Base-by-base conservation (phyloP, 2,329 filamentous ascomycete genomes). In the Aspergillus ochraceoroseus region DNA sequence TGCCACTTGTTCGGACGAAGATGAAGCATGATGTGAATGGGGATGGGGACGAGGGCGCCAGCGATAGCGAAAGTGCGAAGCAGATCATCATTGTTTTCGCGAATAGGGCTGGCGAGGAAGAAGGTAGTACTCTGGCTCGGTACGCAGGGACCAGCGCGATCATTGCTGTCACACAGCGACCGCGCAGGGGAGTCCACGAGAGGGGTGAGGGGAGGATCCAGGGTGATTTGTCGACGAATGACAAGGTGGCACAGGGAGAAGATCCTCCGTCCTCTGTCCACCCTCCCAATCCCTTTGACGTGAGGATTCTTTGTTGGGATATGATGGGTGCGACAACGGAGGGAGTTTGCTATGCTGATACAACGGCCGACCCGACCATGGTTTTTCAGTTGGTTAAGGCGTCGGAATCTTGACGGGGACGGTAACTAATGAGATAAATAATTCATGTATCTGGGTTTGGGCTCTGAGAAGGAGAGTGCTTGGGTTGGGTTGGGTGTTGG, bases 91-190 rank as follows among this genome's bases (percentile, higher is more conserved):
- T 72, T 12, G 63, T 73, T 25, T 70, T 70, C 54, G 68, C 68
- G 11, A 73, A 73, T 55, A 56, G 70, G 32, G 53, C 60, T 8
- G 70, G 70, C 1, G 61, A 66, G 39, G 70, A 71, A 47, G 63
- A 59, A 22, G 54, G 61, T 28, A 62, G 66, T 44, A 61, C 63
- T 31, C 59, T 62, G 19, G 69, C 64, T 33, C 59, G 63, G 34
- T 73, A 73, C 58, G 70, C 70, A 37, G 70, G 70, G 31, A 70
- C 66, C n/a, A 73, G 70, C 44, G 57, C 67, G 41, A 62, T 72
- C 30, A 53, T 73, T 43, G 65, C 62, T 7, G 48, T 66, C 41
- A 60, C 56, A 43, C 63, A 66, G 38, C 54, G 51, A 23, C 34
- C 40, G 12, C 45, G n/a, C n/a, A n/a, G n/a, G 12, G 12, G 19